Conservation (phyloP, 768 basidiomycete genomes). For the Imleria badia region DNA sequence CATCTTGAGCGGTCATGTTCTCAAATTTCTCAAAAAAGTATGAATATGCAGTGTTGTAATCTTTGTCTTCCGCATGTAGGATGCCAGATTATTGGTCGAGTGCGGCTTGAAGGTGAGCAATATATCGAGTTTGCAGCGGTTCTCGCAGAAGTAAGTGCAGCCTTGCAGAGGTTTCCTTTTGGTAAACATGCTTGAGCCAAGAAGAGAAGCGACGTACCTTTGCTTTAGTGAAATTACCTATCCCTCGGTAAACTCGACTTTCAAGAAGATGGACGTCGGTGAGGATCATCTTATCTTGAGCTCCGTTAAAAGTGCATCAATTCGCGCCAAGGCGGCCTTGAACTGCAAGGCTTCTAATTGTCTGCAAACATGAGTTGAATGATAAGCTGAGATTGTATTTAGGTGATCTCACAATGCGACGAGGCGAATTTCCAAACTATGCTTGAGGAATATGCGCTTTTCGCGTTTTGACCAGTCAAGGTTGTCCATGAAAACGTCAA, state of each 20-base stretch:
- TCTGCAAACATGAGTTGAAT: conserved; percentile 34
- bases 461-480: conserved; percentile 90
- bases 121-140: conserved; percentile 97
- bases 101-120: conserved; percentile 62
- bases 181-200: neutral
- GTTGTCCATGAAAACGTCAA: conserved; percentile 83
- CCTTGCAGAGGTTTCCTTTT: conserved; percentile 39
- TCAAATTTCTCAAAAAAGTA: conserved; percentile 99
- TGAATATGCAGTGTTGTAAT: conserved; percentile 94
- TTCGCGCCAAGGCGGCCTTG: conserved; percentile 75
- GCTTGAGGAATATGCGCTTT: conserved; percentile 94
- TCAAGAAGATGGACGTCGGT: conserved; percentile 97
- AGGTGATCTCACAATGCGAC: conserved; percentile 58
- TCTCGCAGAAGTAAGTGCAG: conserved; percentile 84
- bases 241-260: conserved; percentile 85
- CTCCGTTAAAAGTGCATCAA: conserved; percentile 87
- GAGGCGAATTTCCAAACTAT: conserved; percentile 87
- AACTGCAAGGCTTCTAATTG: conserved; percentile 76
- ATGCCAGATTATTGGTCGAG: conserved; percentile 75
- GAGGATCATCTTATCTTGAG: conserved; percentile 95
- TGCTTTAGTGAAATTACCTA: conserved; percentile 85
- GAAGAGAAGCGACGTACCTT: conserved; percentile 53
- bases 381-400: neutral
- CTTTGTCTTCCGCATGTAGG: conserved; percentile 95
- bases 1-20: conserved; percentile 75